Evolutionary conservation across 352 stramenopile species (phyloP), one percentile per base, ranked within the genome.

Genomic region (Globisporangium takayamanum): DNA sequence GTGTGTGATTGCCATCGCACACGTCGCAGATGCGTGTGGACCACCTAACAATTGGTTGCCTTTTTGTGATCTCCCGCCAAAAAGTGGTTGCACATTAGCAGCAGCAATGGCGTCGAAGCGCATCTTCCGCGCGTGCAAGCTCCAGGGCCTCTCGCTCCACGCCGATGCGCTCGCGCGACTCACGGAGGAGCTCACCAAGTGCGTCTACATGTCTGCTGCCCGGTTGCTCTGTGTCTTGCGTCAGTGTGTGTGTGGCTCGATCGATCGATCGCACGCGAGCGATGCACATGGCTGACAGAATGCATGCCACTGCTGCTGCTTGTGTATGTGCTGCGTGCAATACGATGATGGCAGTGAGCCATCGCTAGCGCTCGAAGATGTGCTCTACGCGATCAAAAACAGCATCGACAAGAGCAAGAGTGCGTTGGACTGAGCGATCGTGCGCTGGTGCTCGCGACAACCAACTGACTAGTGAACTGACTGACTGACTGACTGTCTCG

Each of bases 381-480:
- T 94, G 22, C 65, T 94, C 50, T 93, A 86, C 66, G 85, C 85
- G 20, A 73, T 94, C 66, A 94, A 94, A 74, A 94, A 94, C 69
- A 94, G 80, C 61, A 93, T 94, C 62, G 85, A 93, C 72, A 82
- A 80, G 48, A 92, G 74, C 75, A 94, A 93, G 58, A 87, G 84
- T 94, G 57, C 36, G 84, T 67, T 11, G 37, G 10, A 22, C 1
- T 5, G 12, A n/a, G 30, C 36, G 14, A 20, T 2, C 41, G 16
- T n/a, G 14, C 39, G 39, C 39, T 14, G 39, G 39, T 48, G 50
- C 18, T 45, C 26, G 22, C 28, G 28, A 54, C 15, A 26, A 8
- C 3, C 10, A 5, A 20, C 2, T 33, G 33, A 8, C n/a, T 20
- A 47, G n/a, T 46, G 18, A 26, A 11, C 33, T n/a, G 3, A 20